These are phyloP conservation scores for Erythrobasidium yunnanense DNA, from an alignment of 768 basidiomycete species.

Conservation along the genomic window DNA sequence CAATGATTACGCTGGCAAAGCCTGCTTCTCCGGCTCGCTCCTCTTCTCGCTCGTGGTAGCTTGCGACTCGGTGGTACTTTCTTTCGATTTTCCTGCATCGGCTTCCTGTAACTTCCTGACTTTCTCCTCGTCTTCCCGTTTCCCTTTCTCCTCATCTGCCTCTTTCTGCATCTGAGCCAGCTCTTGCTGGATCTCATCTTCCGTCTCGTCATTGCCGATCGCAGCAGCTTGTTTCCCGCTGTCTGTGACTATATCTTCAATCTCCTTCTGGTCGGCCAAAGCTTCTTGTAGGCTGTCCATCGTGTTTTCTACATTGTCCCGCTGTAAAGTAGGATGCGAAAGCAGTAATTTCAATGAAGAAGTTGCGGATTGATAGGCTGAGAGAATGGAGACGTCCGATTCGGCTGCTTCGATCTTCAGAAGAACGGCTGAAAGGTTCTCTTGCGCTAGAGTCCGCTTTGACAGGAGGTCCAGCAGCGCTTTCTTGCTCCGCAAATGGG, in stretches of 20 bases:
- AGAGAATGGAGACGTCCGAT: constrained; percentile 81
- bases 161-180: constrained; percentile 47
- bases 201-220: constrained; percentile 51
- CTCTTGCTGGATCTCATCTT: constrained; percentile 57
- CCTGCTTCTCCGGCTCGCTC: too few species aligned
- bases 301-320: constrained; percentile 69
- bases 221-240: constrained; percentile 56
- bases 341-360: constrained; percentile 64
- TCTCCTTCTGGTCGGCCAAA: constrained; percentile 66
- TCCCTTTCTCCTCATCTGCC: constrained; percentile 40
- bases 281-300: constrained; percentile 78
- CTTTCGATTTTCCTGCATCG: constrained; percentile 25
- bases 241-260: constrained; percentile 63
- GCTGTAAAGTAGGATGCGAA: constrained; percentile 64
- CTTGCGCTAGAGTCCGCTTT: constrained; percentile 63
- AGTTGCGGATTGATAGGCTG: constrained; percentile 71
- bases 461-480: constrained; percentile 63
- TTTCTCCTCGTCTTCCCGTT: constrained; percentile 31
- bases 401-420: constrained; percentile 78
- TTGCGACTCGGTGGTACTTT: too few species aligned
- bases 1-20: too few species aligned
- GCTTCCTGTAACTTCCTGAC: constrained; percentile 23
- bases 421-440: constrained; percentile 64
- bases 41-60: too few species aligned
- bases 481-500: constrained; percentile 68